Evolutionary conservation across 495 filamentous ascomycete species (phyloP).

Genomic region (Hypoxylon rickii): DNA sequence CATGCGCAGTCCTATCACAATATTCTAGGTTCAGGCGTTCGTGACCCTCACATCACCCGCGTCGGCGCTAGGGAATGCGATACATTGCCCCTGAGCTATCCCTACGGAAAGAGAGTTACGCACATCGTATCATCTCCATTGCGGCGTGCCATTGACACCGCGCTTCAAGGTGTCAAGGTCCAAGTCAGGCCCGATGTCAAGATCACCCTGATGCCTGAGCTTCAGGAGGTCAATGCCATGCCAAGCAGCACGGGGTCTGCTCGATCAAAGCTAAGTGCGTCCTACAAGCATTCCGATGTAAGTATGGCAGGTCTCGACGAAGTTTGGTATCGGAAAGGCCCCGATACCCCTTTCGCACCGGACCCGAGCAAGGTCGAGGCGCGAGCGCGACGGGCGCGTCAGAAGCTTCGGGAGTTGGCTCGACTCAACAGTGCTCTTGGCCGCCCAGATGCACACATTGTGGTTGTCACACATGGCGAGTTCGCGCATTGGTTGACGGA

Average conservation of each 20-base stretch:
- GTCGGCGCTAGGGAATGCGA: conserved; percentile 70
- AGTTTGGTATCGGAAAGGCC: conserved; percentile 68
- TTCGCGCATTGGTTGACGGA: conserved; percentile 69
- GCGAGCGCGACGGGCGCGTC: conserved; percentile 62
- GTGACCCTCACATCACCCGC: conserved; percentile 68
- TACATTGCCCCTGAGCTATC: conserved; percentile 58
- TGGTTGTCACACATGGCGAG: conserved; percentile 47
- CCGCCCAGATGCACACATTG: conserved; percentile 54
- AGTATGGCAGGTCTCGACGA: conserved; percentile 48
- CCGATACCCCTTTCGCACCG: conserved; percentile 56
- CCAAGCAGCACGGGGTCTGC: conserved; percentile 73
- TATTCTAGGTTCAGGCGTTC: conserved; percentile 59
- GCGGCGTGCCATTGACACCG: conserved; percentile 72
- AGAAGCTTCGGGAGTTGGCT: conserved; percentile 57
- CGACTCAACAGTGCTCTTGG: conserved; percentile 43
- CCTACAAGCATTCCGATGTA: conserved; percentile 54
- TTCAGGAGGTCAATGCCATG: conserved; percentile 60
- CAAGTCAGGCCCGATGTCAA: not conserved
- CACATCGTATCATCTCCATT: conserved; percentile 73
- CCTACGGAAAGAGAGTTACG: conserved; percentile 56
- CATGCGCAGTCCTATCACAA: conserved; percentile 69
- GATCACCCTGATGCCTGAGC: conserved; percentile 31
- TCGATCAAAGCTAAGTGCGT: conserved; percentile 44
- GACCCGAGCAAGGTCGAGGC: conserved; percentile 53
- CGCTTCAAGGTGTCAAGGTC: conserved; percentile 62